Evolutionary conservation across 2,329 filamentous ascomycete genomes (phyloP), one percentile per base, ranked within the genome.

Genomic region (Trichoderma hamatum): DNA sequence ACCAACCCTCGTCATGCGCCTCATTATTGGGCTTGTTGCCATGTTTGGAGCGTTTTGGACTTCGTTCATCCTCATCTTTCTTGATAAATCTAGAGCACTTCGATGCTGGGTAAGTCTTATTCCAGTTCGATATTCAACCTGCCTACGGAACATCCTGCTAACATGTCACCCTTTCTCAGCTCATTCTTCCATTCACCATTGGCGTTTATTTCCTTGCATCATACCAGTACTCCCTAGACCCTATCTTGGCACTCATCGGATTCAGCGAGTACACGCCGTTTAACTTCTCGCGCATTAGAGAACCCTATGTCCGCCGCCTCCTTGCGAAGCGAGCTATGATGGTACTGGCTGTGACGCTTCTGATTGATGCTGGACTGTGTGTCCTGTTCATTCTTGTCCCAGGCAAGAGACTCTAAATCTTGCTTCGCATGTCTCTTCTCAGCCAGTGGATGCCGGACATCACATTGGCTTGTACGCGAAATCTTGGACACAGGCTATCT

Each of bases 201-300:
- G 95, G 94, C 28, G 88, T 97, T 36, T 99, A 99, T 80, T 89
- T 91, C 75, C 88, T 97, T 39, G 88, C 91, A 32, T 96, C 94
- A 2, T 97, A 98, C 76, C 95, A 98, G 79, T 99, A 98, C 82
- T 94, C 93, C 72, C 88, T 99, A 63, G 96, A 99, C 76, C 95
- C 96, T 0, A 84, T 97, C 71, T 89, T 98, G 79, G 96, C 94
- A 5, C 85, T 98, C 24, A 79, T 92, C n/a, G 94, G 95, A 43
- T 91, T 90, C 79, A 97, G 94, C 83, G 96, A 99, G 82, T 97
- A 98, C 82, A 97, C 95, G 0, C 94, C 97, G 62, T 94, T 97
- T 85, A 92, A 90, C 80, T 97, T 96, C 83, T 91, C 92, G 28
- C 88, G 89, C 51, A 93, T 98, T 72, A 89, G 92, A 67, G 96